These are phyloP conservation scores for Medicago arabica DNA, from an alignment of 306 rosid genomes.

Conservation along the genomic window DNA sequence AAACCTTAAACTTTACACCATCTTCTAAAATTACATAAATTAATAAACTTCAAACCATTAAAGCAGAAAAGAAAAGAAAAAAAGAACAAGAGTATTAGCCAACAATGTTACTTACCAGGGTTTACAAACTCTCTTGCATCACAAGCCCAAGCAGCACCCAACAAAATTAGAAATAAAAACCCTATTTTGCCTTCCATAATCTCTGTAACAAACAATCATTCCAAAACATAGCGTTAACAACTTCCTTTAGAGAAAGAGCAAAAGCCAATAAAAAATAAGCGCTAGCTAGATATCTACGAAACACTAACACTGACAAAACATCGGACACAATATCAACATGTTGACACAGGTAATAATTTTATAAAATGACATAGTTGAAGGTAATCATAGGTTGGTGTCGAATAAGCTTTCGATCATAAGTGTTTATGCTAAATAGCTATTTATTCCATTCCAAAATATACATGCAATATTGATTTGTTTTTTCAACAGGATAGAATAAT, in stretches of 20 bases:
- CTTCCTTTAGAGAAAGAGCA: neutral
- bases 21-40: neutral
- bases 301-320: no score
- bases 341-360: no score
- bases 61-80: neutral
- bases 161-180: conserved; percentile 56
- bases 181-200: conserved; percentile 64
- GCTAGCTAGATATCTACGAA: no score
- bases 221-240: conserved; percentile 12
- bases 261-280: neutral
- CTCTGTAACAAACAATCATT: conserved; percentile 47
- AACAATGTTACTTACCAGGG: conserved; percentile 22
- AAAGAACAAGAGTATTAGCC: neutral
- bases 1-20: neutral
- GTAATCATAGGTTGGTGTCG: no score
- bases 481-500: no score
- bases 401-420: no score
- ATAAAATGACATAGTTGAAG: no score
- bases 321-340: no score
- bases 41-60: neutral
- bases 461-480: neutral
- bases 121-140: conserved; percentile 48
- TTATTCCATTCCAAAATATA: neutral
- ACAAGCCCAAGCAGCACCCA: conserved; percentile 66
- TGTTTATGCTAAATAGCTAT: neutral